A percentile compares a stretch with the other conserved stretches of the same genome.
These are phyloP conservation scores for Leccinum boreale DNA, from an alignment of 768 basidiomycete species.

Conservation along the genomic window DNA sequence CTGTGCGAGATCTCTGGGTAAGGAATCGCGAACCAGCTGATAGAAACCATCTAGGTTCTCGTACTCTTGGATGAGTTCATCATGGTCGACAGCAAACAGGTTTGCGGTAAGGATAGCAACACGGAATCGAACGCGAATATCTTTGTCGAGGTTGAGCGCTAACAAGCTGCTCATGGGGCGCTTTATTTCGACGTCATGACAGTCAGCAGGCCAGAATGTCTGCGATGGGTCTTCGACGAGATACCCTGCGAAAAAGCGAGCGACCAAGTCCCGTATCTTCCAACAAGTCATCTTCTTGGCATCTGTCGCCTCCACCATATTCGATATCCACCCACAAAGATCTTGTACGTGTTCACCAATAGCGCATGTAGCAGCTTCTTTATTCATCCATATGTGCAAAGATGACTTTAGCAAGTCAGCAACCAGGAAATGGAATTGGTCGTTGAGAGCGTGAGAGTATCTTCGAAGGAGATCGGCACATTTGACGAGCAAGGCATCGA, in stretches of 20 bases:
- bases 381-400: conserved; percentile 52
- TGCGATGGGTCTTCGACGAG: conserved; percentile 56
- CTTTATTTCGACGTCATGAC: conserved; percentile 26
- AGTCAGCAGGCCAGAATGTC: conserved; percentile 41
- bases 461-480: conserved; percentile 49
- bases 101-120: conserved; percentile 57
- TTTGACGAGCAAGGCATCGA: conserved; percentile 52
- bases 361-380: conserved; percentile 27
- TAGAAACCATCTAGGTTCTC: conserved; percentile 40
- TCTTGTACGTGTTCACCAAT: conserved; percentile 43
- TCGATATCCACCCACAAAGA: conserved; percentile 56
- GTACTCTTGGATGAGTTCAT: conserved; percentile 28
- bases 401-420: conserved; percentile 67
- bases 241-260: conserved; percentile 65
- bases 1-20: conserved; percentile 48
- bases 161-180: conserved; percentile 50
- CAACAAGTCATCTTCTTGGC: conserved; percentile 49
- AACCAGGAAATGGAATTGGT: conserved; percentile 48
- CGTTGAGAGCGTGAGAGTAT: conserved; percentile 56
- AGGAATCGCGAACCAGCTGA: conserved; percentile 39
- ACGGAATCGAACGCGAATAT: conserved; percentile 83
- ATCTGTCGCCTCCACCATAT: conserved; percentile 36
- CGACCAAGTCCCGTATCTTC: conserved; percentile 61
- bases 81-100: conserved; percentile 46
- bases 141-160: conserved; percentile 58